A percentile compares a stretch with the other conserved stretches of the same genome.
Conservation (phyloP, 768 basidiomycete genomes). For the Pisolithus orientalis region DNA sequence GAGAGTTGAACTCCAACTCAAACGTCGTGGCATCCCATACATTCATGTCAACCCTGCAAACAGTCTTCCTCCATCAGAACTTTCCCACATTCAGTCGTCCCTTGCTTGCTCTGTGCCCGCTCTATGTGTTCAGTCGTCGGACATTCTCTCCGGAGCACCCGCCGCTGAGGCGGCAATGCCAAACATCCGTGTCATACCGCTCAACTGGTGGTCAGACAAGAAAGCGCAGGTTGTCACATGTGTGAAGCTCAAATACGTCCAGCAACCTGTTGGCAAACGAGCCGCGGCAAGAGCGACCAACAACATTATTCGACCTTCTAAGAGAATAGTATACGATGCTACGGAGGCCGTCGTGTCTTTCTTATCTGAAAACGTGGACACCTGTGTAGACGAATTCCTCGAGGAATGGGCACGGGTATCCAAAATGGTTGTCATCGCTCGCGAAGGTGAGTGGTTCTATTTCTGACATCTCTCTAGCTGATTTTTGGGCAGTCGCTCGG, state of each 20-base stretch:
- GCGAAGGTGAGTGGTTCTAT: conserved; percentile 56
- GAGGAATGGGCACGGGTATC: conserved; percentile 92
- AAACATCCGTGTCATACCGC: conserved; percentile 81
- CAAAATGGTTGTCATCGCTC: conserved; percentile 90
- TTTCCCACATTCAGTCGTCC: conserved; percentile 61
- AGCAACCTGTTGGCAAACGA: conserved; percentile 72
- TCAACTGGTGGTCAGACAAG: conserved; percentile 88
- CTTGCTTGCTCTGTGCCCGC: conserved; percentile 75
- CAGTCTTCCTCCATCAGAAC: conserved; percentile 35
- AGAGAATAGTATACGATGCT: conserved; percentile 86
- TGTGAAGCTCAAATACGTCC: conserved; percentile 86
- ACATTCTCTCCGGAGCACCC: conserved; percentile 76
- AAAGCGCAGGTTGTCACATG: conserved; percentile 81
- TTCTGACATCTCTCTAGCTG: neutral
- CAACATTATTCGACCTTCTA: conserved; percentile 71
- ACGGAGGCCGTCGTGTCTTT: conserved; percentile 86
- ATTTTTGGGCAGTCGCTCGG: conserved; percentile 55
- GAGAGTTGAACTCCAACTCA: conserved; percentile 84
- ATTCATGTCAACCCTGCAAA: conserved; percentile 61
- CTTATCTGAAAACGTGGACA: conserved; percentile 78
- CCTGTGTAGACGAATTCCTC: conserved; percentile 84
- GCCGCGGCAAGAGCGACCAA: conserved; percentile 44
- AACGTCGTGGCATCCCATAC: conserved; percentile 72
- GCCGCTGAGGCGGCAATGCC: conserved; percentile 92
- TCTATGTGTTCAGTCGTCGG: conserved; percentile 73